Evolutionary conservation across 345 rosid species (phyloP), one percentile per base, ranked within the genome.

Genomic region (Excoecaria agallocha): DNA sequence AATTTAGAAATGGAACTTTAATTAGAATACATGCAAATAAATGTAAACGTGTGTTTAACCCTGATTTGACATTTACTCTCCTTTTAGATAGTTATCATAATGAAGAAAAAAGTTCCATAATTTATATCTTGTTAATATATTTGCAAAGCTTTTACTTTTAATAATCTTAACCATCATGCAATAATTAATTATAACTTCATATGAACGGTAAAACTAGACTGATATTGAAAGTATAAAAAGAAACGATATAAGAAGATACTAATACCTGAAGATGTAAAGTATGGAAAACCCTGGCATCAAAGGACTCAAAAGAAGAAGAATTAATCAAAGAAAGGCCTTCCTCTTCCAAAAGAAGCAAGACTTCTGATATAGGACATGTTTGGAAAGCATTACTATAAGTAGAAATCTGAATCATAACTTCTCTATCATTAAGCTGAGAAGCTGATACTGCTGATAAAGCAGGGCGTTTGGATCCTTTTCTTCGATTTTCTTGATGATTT

Each of bases 231-330:
- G 4, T 17, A 13, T 52, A 52, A 52, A 52, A 52, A 52, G 30
- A 30, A 30, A 30, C 2, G 1, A 30, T 30, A 1, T 30, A 3
- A 57, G 22, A 8, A 58, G 10, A 51, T 12, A 15, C 5, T 17
- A 35, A 35, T 75, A 90, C 97, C 92, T 89, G 82, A 63, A 91
- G 72, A 67, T 85, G 93, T 10, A 90, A 74, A 69, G 74, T 87
- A 71, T 82, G 82, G 80, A 91, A 87, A 66, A 84, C 72, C 72
- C 77, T 84, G 71, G 80, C 88, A 13, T 76, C 84, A 43, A 69
- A 85, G 62, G 90, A 87, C 66, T 86, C 80, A 10, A 89, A 87
- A 48, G 89, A 89, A 70, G 92, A 90, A 69, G 86, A 78, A 43
- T 83, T 87, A 10, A 86, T 38, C 7, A 86, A 79, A 60, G 59